Evolutionary conservation across 2,329 filamentous ascomycete species (phyloP).

Genomic region (Penicillium sp.): DNA sequence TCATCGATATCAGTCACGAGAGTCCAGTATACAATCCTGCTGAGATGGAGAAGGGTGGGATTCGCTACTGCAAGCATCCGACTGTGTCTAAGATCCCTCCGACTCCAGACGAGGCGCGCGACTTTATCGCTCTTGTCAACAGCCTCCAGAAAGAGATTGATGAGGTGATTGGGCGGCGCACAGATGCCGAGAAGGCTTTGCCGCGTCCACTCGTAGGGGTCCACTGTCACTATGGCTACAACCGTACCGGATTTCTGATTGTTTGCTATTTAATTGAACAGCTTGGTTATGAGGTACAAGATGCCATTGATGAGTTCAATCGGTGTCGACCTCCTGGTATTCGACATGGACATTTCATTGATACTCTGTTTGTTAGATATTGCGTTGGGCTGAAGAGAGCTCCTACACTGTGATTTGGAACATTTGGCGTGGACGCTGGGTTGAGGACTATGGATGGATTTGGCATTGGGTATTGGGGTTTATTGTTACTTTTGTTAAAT

Average conservation of each 20-base stretch:
- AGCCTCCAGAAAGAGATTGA: constrained; percentile 57
- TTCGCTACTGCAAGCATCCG: constrained; percentile 79
- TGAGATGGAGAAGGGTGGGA: constrained; percentile 61
- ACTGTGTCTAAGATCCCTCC: constrained; percentile 91
- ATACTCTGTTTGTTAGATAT: constrained; percentile 78
- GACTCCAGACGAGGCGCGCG: constrained; percentile 55
- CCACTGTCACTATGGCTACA: constrained; percentile 95
- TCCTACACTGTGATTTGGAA: constrained; percentile 34
- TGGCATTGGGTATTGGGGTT: constrained; percentile 7
- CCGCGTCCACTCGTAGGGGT: constrained; percentile 64
- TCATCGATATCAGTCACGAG: constrained; percentile 90
- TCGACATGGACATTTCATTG: constrained; percentile 81
- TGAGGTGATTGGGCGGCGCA: constrained; percentile 42
- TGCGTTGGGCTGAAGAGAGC: constrained; percentile 49
- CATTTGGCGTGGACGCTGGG: constrained; percentile 3
- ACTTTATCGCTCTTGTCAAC: constrained; percentile 59
- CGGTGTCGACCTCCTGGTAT: constrained; percentile 74
- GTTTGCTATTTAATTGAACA: constrained; percentile 86
- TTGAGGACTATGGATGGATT: background rate
- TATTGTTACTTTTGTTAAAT: constrained; percentile 9
- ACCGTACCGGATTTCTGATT: constrained; percentile 87
- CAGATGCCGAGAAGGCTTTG: constrained; percentile 32
- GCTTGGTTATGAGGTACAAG: constrained; percentile 65
- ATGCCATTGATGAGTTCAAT: constrained; percentile 76
- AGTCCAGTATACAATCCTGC: constrained; percentile 81